phyloP scores from a whole-genome alignment of 768 basidiomycete genomes.

The Asterophora parasitica region DNA sequence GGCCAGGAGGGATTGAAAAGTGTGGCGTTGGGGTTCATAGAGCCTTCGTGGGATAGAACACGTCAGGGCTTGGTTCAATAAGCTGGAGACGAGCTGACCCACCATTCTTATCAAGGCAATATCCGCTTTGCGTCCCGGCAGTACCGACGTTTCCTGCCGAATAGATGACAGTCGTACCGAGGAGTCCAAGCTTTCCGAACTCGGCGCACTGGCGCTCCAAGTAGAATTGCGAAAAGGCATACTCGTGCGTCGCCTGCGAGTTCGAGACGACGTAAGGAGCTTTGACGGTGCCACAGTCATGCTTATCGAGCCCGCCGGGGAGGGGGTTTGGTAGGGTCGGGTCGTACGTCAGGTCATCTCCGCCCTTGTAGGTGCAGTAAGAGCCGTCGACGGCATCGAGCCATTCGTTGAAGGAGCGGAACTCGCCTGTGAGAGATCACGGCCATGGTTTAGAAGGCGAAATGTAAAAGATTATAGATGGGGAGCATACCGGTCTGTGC shows the following conservation, averaged over 20 bases:
- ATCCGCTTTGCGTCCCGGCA: slow-evolving; percentile 26
- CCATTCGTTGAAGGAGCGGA: slow-evolving; percentile 29
- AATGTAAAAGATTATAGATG: background rate
- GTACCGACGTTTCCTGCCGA: slow-evolving; percentile 38
- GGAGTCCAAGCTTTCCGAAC: slow-evolving; percentile 44
- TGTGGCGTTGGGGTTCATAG: slow-evolving; percentile 27
- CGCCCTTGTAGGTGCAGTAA: slow-evolving; percentile 31
- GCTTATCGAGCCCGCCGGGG: slow-evolving; percentile 25
- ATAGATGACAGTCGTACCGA: slow-evolving; percentile 43
- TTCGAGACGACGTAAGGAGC: slow-evolving; percentile 28
- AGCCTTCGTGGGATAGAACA: slow-evolving; percentile 19
- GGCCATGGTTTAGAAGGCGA: background rate
- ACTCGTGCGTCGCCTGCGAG: slow-evolving; percentile 36
- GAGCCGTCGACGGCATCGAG: slow-evolving; percentile 32
- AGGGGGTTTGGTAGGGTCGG: slow-evolving; percentile 27
- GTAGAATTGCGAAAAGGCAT: slow-evolving; percentile 28
- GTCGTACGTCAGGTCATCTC: slow-evolving; percentile 28
- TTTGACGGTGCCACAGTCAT: slow-evolving; percentile 32
- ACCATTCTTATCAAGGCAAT: slow-evolving; percentile 39
- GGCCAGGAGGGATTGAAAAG: slow-evolving; percentile 46
- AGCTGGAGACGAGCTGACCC: background rate
- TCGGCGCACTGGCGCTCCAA: slow-evolving; percentile 41
- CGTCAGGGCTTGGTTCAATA: background rate
- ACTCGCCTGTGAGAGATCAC: slow-evolving; percentile 11
- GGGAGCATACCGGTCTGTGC: slow-evolving; percentile 17